A percentile compares a stretch with the other conserved stretches of the same genome.
These are phyloP conservation scores for Brachypodium distachyon DNA, from an alignment of 202 grass and related monocot species.

Conservation along the genomic window DNA sequence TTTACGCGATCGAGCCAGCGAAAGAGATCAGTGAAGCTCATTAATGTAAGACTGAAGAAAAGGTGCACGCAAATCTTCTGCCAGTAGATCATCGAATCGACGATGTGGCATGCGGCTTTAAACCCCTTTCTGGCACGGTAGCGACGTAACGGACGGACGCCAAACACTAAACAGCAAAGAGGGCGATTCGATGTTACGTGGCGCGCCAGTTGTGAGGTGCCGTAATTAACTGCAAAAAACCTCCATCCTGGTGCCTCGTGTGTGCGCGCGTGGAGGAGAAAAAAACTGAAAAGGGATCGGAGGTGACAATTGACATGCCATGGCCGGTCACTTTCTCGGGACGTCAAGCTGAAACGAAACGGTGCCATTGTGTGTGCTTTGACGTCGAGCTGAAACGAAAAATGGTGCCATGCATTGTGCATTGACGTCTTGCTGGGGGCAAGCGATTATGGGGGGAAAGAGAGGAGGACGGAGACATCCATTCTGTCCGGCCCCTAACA, in stretches of 20 bases:
- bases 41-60: not conserved
- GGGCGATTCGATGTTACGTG: not conserved
- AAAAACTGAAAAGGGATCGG: not conserved
- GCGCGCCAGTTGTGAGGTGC: not conserved
- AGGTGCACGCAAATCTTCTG: not conserved
- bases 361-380: no score
- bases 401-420: no score
- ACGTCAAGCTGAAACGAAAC: slow-evolving; percentile 8
- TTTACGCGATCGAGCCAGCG: not conserved
- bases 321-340: not conserved
- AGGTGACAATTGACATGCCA: no score
- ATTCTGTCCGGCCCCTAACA: no score
- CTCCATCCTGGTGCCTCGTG: no score
- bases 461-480: not conserved
- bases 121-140: not conserved
- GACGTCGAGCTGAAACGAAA: no score
- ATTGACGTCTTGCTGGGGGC: no score
- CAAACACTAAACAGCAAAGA: not conserved
- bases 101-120: not conserved
- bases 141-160: not conserved
- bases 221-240: not conserved
- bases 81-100: no score
- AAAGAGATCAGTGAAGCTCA: not conserved
- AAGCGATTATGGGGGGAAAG: no score
- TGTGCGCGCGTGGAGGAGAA: no score